Base-by-base conservation (phyloP, 1,284 basidiomycete genomes). In the Leccinum olivaceoglutinosum region DNA sequence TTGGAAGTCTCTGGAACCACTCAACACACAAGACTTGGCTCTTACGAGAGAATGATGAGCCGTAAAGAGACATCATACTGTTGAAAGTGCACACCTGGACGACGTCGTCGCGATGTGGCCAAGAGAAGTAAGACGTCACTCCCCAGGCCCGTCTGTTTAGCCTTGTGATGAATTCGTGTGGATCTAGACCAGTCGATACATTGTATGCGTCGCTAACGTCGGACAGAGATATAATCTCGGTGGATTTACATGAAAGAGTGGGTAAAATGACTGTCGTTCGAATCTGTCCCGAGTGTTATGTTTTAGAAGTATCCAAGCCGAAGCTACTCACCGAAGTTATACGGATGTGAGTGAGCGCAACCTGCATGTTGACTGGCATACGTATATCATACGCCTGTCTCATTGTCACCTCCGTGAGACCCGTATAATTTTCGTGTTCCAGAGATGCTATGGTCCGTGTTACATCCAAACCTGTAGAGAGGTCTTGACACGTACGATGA, bases 131-230 rank as follows among this genome's bases (percentile, higher is more conserved):
- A 53, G 88, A 76, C 0, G 87, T 91, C 12, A 82, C 80, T 4
- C 85, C 85, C 39, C 39, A 41, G 39, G 39, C 39, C 67, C 90
- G 86, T 64, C 84, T 85, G 68, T 83, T 87, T 68, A 87, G 81
- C 53, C 90, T 82, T 69, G 95, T 87, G 64, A 93, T 88, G 69
- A 95, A 91, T 71, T 94, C 91, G 63, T 90, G 81, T n/a, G 82
- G 78, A 62, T 93, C 89, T 14, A 86, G 81, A 7, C 88, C 87
- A 4, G 86, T 89, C 3, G 87, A 85, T 16, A 92, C 86, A 61
- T 89, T 90, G 72, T 92, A 91, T 2, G 93, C 85, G 70, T 96
- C 93, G 75, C 90, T 92, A 67, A 96, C 84, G 64, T 94, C 93
- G 4, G 82, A 77, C 62, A 93, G 79, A 2, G 86, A 84, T 61